These are phyloP conservation scores for Aspergillus sp. DNA, from an alignment of 2,329 filamentous ascomycete genomes.

Conservation along the genomic window DNA sequence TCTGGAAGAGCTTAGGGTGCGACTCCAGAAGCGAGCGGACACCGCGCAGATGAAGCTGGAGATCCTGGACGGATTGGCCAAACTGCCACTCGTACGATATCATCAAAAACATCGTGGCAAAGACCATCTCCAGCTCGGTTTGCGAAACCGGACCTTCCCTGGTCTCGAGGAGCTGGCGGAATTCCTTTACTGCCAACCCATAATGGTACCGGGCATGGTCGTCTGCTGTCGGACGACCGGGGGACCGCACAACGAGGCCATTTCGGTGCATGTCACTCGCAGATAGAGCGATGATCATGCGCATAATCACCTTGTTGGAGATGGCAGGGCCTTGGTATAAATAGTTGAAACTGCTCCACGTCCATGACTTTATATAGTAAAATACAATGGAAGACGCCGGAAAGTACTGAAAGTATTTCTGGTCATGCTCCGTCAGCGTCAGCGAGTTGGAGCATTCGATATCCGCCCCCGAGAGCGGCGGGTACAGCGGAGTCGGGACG, in stretches of 20 bases:
- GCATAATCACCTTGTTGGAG: slow-evolving; percentile 39
- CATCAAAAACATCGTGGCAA: slow-evolving; percentile 39
- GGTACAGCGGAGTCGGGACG: slow-evolving; percentile 25
- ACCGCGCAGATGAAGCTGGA: slow-evolving; percentile 37
- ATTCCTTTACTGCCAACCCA: slow-evolving; percentile 37
- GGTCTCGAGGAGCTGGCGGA: slow-evolving; percentile 34
- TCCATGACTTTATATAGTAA: slow-evolving; percentile 36
- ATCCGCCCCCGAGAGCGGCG: slow-evolving; percentile 20
- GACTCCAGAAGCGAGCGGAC: slow-evolving; percentile 37
- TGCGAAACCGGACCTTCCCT: slow-evolving; percentile 27
- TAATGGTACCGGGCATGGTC: slow-evolving; percentile 37
- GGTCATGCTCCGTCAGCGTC: slow-evolving; percentile 22
- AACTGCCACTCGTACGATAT: slow-evolving; percentile 38
- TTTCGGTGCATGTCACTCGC: slow-evolving; percentile 39
- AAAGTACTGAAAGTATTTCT: slow-evolving; percentile 10
- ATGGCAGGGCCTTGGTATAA: slow-evolving; percentile 36
- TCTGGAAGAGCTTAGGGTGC: slow-evolving; percentile 32
- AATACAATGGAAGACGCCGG: slow-evolving; percentile 6
- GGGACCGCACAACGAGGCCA: slow-evolving; percentile 25
- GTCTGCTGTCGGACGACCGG: slow-evolving; percentile 29
- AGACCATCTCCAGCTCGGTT: slow-evolving; percentile 33
- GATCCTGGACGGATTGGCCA: slow-evolving; percentile 33
- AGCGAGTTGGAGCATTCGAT: slow-evolving; percentile 35
- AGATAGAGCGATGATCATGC: slow-evolving; percentile 40
- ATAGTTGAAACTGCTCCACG: slow-evolving; percentile 39